Evolutionary conservation across 1,139 yeast species (phyloP).

Genomic region (Barnettozyma hawaiiensis): DNA sequence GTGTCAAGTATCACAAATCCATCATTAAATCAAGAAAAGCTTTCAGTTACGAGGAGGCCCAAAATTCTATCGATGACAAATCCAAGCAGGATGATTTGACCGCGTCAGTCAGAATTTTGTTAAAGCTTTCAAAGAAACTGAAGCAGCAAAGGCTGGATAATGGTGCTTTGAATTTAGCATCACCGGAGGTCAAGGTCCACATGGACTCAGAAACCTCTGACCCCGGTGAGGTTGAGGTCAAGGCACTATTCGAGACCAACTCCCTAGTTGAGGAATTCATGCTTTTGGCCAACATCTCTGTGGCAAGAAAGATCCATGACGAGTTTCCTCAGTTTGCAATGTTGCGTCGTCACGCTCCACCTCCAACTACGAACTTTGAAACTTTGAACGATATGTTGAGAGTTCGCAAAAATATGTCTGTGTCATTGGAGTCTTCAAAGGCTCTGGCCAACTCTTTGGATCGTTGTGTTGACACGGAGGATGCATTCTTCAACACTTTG

Average conservation of each 20-base stretch:
- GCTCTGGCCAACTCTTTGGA: slow-evolving; percentile 94
- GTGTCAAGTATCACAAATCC: slow-evolving; percentile 77
- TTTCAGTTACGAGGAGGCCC: slow-evolving; percentile 92
- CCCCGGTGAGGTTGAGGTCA: slow-evolving; percentile 93
- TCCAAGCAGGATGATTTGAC: slow-evolving; percentile 78
- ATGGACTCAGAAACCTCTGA: slow-evolving; percentile 97
- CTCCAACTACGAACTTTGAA: slow-evolving; percentile 93
- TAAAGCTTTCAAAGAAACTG: slow-evolving; percentile 71
- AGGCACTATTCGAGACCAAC: slow-evolving; percentile 81
- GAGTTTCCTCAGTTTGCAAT: slow-evolving; percentile 97
- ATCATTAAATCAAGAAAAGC: slow-evolving; percentile 91
- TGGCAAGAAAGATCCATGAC: slow-evolving; percentile 86
- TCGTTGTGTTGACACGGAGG: slow-evolving; percentile 72
- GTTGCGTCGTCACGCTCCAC: slow-evolving; percentile 95
- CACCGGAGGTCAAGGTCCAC: slow-evolving; percentile 96
- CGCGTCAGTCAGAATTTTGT: slow-evolving; percentile 77
- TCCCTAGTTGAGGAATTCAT: slow-evolving; percentile 97
- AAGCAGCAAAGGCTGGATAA: slow-evolving; percentile 85
- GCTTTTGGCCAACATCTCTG: slow-evolving; percentile 95
- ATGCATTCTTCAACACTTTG: slow-evolving; percentile 88
- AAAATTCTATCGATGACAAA: slow-evolving; percentile 80
- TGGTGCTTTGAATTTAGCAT: slow-evolving; percentile 94
- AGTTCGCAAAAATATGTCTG: slow-evolving; percentile 71
- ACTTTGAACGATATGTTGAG: slow-evolving; percentile 81
- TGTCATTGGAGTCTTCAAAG: slow-evolving; percentile 80